Base-by-base conservation (phyloP, 441 rosid genomes). In the Euphorbia celastroides region DNA sequence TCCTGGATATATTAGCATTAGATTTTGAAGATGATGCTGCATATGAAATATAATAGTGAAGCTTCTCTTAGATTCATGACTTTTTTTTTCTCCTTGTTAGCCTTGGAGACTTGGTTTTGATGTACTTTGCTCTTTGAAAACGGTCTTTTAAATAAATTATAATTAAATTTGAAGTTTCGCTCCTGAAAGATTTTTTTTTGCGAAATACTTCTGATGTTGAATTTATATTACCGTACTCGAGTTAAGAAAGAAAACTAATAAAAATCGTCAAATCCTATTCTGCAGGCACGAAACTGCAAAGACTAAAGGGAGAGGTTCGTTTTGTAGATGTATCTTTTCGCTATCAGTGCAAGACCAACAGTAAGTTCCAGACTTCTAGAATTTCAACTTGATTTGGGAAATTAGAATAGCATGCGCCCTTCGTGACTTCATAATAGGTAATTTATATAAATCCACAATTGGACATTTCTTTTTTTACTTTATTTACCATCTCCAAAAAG, bases 271-370 rank as follows among this genome's bases (percentile, higher is more conserved):
- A 30, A 46, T 63, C 28, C 17, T 25, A 7, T n/a, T 57, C 62
- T 75, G 67, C 84, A 91, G 97, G 95, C 41, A 71, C 59, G 50
- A 83, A 79, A 69, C 66, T 88, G 78, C 88, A 79, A 62, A 82
- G 77, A 79, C 80, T 86, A 74, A 67, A 67, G 67, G 97, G 97
- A 68, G 80, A 69, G 67, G 67, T 93, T 22, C 81, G 86, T 72
- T 90, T 93, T 55, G 73, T 72, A 60, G 72, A 91, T 75, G 88
- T 89, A 28, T 86, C 96, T 14, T 93, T 93, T 70, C 70, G 67
- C 66, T 93, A 93, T 78, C 78, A 92, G n/a, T 70, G 84, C 92
- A 63, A 84, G 99, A 79, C 79, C 68, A 64, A 82, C 62, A 77
- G 97, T 91, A 85, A 64, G 73, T 62, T 67, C 78, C 64, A 46